Evolutionary conservation across 2,329 filamentous ascomycete genomes (phyloP).

Genomic region (Neurospora crassa): DNA sequence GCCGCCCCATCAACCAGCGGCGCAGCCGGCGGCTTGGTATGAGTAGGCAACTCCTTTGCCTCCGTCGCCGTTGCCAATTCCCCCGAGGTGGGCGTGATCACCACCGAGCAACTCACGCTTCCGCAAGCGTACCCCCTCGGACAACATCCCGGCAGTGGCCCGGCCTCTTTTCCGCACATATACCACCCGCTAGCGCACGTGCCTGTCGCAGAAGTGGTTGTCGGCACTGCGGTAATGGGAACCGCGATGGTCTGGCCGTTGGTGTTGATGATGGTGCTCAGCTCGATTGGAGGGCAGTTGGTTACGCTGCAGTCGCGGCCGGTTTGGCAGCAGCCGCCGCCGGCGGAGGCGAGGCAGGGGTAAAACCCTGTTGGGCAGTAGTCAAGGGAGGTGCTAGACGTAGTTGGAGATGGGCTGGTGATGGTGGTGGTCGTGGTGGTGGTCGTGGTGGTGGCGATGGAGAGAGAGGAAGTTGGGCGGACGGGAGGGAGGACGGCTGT

Average conservation of each 20-base stretch:
- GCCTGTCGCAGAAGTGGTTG: conserved; percentile 25
- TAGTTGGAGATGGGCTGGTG: too few species aligned
- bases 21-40: neutral
- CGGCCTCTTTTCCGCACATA: conserved; percentile 47
- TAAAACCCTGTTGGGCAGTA: conserved; percentile 87
- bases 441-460: conserved; percentile 15
- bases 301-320: conserved; percentile 76
- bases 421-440: conserved; percentile 16
- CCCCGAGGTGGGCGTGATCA: conserved; percentile 16
- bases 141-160: conserved; percentile 73
- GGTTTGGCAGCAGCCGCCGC: conserved; percentile 77
- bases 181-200: conserved; percentile 76
- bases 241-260: conserved; percentile 64
- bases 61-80: conserved; percentile 46
- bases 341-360: conserved; percentile 74
- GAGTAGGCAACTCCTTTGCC: conserved; percentile 39
- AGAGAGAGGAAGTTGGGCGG: conserved; percentile 34
- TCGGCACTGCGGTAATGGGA: conserved; percentile 39
- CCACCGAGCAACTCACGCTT: conserved; percentile 57
- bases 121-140: conserved; percentile 69
- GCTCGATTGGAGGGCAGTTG: conserved; percentile 59
- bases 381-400: conserved; percentile 12
- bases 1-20: neutral
- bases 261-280: conserved; percentile 49
- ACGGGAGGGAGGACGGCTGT: conserved; percentile 34